Base-by-base conservation (phyloP, 2,329 filamentous ascomycete species). In the Pseudovirgaria hyperparasitica region DNA sequence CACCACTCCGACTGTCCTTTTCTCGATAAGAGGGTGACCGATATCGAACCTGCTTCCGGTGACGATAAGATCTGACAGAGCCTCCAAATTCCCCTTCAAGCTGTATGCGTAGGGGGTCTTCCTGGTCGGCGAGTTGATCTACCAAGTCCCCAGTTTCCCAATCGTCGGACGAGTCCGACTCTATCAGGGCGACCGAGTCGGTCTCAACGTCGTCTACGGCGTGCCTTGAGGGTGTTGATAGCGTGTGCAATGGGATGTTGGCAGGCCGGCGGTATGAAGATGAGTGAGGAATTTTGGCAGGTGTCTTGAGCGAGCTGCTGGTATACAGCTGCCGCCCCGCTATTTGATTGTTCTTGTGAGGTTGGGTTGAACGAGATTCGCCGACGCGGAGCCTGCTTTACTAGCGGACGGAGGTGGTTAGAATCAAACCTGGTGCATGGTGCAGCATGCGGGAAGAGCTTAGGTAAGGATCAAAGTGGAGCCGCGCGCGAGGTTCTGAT, bases 131-230 rank as follows among this genome's bases (percentile, higher is more conserved):
- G 43, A 86, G 67, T 66, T 92, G 87, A 62, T 94, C 87, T 47
- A 82, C 84, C 45, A 96, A 72, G 58, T 96, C 90, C 48, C 85
- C 87, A 23, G 87, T 93, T 56, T 94, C 85, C 50, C 82, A 86
- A 85, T 84, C 94, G 43, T 81, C 73, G 32, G 76, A 82, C 55
- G 82, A 81, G 45, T 78, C 72, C 34, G 73, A 79, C 52, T 65
- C 65, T 34, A 54, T 62, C 37, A 70, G 72, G 30, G 64, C 65
- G 45, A 55, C 55, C 44, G 62, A 58, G 45, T 57, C 60, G 48
- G 44, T 48, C 49, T 63, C 62, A 48, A 62, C 65, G 58, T 61
- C 59, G 44, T 55, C 53, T 38, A 50, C 40, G 45, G 37, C 42
- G 43, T 52, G 43, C 45, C 50, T 46, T 22, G 49, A 46, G 22